These are phyloP conservation scores for Cudoniella acicularis DNA, from an alignment of 495 filamentous ascomycete species.

Conservation along the genomic window DNA sequence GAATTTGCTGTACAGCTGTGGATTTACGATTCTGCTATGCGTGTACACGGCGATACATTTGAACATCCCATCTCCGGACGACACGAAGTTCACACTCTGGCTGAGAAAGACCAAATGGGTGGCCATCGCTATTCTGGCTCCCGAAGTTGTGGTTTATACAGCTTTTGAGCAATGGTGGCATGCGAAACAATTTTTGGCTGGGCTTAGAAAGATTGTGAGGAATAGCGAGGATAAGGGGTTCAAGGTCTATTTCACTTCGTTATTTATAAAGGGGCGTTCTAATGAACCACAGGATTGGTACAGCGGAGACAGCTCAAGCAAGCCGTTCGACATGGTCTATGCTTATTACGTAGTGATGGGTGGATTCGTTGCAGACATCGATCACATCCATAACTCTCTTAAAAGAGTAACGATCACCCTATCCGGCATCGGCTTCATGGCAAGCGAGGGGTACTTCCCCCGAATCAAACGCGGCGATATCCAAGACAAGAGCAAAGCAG, in stretches of 20 bases:
- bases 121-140: constrained; percentile 28
- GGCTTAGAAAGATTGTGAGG: background rate
- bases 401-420: constrained; percentile 6
- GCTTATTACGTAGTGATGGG: constrained; percentile 17
- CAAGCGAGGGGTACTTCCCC: background rate
- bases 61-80: constrained; percentile 27
- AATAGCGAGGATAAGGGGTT: no score
- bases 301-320: background rate
- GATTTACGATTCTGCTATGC: constrained; percentile 36
- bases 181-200: background rate
- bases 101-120: constrained; percentile 26
- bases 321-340: constrained; percentile 11
- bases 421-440: constrained; percentile 7
- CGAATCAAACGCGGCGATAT: constrained; percentile 5
- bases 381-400: background rate
- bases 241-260: no score
- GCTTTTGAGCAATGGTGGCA: constrained; percentile 23
- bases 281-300: no score
- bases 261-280: no score
- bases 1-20: constrained; percentile 32
- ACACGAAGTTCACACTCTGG: background rate
- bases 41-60: constrained; percentile 43
- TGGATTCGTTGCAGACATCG: constrained; percentile 10
- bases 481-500: constrained; percentile 15
- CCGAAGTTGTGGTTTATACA: constrained; percentile 29